Conservation (phyloP, 2,329 filamentous ascomycete genomes). For the Colletotrichum sublineola region DNA sequence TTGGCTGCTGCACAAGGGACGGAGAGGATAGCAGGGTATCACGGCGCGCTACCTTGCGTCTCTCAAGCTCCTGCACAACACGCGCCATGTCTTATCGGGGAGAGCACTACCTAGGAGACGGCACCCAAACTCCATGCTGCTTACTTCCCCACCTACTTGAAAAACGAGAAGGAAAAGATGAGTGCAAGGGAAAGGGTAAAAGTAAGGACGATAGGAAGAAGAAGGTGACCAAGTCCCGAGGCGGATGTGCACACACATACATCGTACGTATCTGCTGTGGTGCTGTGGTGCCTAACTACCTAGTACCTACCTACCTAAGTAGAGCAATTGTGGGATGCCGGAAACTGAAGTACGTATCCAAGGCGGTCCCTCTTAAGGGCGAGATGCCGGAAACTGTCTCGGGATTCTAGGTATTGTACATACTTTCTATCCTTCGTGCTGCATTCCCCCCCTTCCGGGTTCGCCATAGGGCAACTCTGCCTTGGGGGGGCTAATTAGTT, state of each 20-base stretch:
- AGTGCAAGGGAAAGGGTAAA: neutral
- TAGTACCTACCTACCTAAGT: too few species aligned
- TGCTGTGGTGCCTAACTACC: neutral
- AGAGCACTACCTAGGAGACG: neutral
- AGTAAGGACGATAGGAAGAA: too few species aligned
- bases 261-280: neutral
- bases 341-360: neutral
- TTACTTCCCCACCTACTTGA: neutral
- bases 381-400: neutral
- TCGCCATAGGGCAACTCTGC: conserved; percentile 1
- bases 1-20: neutral
- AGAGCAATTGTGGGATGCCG: neutral
- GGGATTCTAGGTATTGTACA: neutral
- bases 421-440: neutral
- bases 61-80: conserved; percentile 1
- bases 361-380: neutral
- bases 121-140: neutral
- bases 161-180: neutral
- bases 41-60: neutral
- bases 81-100: neutral
- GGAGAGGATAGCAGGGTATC: neutral
- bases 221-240: neutral
- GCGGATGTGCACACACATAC: neutral
- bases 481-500: conserved; percentile 12
- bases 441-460: conserved; percentile 7